Evolutionary conservation across 1,284 basidiomycete species (phyloP).

Genomic region (Ceratobasidium theobromae): DNA sequence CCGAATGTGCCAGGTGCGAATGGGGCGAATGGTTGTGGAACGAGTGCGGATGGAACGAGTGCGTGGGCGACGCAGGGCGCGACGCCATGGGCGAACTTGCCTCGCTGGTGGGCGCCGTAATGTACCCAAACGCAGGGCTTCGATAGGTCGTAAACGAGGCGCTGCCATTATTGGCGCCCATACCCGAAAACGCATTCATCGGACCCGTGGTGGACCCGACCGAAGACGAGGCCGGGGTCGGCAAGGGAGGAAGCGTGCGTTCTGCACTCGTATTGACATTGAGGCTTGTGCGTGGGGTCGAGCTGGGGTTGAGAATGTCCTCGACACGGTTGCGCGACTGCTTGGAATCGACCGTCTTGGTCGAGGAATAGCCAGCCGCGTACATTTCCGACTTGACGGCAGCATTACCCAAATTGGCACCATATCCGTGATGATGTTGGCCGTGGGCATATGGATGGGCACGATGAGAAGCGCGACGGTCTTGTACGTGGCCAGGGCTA

Average conservation of each 20-base stretch:
- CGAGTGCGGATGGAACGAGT: slow-evolving; percentile 27
- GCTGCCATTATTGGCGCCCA: neutral
- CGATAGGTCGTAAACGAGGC: slow-evolving; percentile 22
- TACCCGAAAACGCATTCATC: neutral
- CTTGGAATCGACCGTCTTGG: slow-evolving; percentile 9
- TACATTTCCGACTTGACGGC: slow-evolving; percentile 24
- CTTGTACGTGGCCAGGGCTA: slow-evolving; percentile 30
- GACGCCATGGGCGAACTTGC: slow-evolving; percentile 33
- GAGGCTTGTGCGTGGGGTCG: neutral
- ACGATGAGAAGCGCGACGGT: slow-evolving; percentile 23
- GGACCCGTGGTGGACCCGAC: slow-evolving; percentile 7
- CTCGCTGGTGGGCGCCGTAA: slow-evolving; percentile 34
- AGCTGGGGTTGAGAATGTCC: slow-evolving; percentile 16
- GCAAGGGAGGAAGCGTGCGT: slow-evolving; percentile 24
- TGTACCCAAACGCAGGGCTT: slow-evolving; percentile 33
- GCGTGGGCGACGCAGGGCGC: slow-evolving; percentile 29
- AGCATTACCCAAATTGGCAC: slow-evolving; percentile 1
- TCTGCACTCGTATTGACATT: slow-evolving; percentile 27
- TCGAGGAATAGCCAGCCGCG: neutral
- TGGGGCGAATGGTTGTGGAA: slow-evolving; percentile 41
- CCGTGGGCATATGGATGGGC: slow-evolving; percentile 33
- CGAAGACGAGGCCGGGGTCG: slow-evolving; percentile 20
- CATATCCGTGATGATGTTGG: slow-evolving; percentile 29
- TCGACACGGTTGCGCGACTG: slow-evolving; percentile 30
- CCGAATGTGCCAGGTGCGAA: slow-evolving; percentile 73